phyloP scores from a whole-genome alignment of 176 grass and related monocot genomes.

The Panicum miliaceum region DNA sequence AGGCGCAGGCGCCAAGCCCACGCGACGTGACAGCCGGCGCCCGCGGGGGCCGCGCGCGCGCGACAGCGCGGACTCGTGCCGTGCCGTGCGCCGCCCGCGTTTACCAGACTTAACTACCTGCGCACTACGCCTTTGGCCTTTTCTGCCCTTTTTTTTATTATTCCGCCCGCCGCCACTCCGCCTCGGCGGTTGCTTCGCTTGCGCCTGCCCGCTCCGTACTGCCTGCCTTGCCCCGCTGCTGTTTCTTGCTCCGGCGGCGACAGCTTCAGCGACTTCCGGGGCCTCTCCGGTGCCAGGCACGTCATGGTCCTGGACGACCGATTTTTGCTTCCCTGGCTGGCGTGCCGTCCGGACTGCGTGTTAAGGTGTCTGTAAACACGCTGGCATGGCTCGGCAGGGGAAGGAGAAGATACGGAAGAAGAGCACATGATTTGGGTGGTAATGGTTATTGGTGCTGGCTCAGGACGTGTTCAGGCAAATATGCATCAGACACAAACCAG shows the following conservation, averaged over 20 bases:
- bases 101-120: conserved; percentile 41
- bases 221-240: no score
- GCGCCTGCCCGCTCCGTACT: not conserved
- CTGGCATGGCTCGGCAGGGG: not conserved
- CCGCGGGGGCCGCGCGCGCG: not conserved
- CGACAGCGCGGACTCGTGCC: conserved; percentile 32
- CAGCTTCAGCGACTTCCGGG: not conserved
- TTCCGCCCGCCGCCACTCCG: not conserved
- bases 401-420: not conserved
- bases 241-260: not conserved
- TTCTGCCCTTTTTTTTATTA: not conserved
- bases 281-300: not conserved
- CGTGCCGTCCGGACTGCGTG: not conserved
- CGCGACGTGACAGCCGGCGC: conserved; percentile 25
- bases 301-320: not conserved
- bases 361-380: not conserved
- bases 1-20: not conserved
- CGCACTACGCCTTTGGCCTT: not conserved
- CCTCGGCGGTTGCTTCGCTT: not conserved
- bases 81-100: conserved; percentile 38
- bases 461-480: not conserved
- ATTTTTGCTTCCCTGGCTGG: not conserved
- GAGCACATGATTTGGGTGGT: not conserved
- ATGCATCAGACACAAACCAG: not conserved
- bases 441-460: not conserved